phyloP scores from a whole-genome alignment of 2,329 filamentous ascomycete species.

The Onygena corvina region DNA sequence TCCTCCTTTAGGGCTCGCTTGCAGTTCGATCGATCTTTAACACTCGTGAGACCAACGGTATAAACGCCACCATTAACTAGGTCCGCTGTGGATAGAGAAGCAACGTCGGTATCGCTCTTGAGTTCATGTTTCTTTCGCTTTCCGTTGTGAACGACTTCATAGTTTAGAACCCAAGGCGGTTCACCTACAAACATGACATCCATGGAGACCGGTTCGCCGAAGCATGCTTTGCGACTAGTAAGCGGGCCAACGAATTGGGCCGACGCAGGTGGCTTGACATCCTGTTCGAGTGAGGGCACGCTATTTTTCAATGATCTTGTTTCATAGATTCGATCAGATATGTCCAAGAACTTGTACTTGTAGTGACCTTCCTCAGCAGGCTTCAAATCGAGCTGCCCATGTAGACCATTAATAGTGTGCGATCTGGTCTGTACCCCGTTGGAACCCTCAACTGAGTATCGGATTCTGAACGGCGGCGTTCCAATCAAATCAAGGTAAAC shows the following conservation, averaged over 20 bases:
- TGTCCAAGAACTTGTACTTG: slow-evolving; percentile 68
- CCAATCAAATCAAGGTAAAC: slow-evolving; percentile 84
- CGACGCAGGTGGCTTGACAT: slow-evolving; percentile 83
- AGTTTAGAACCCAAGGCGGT: slow-evolving; percentile 77
- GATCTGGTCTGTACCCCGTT: slow-evolving; percentile 45
- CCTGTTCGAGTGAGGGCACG: slow-evolving; percentile 61
- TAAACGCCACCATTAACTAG: slow-evolving; percentile 80
- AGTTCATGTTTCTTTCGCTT: slow-evolving; percentile 61
- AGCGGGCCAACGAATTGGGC: slow-evolving; percentile 53
- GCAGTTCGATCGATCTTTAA: slow-evolving; percentile 78
- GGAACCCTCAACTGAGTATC: slow-evolving; percentile 57
- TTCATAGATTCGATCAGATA: slow-evolving; percentile 73
- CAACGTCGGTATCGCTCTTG: slow-evolving; percentile 50
- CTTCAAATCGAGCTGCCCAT: slow-evolving; percentile 72
- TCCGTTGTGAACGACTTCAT: slow-evolving; percentile 82
- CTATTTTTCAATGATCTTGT: slow-evolving; percentile 50
- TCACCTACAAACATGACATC: slow-evolving; percentile 69
- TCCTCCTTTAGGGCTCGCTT: slow-evolving; percentile 77
- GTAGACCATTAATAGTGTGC: slow-evolving; percentile 54
- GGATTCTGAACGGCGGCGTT: slow-evolving; percentile 78
- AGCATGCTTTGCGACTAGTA: slow-evolving; percentile 54
- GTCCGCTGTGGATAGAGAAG: slow-evolving; percentile 62
- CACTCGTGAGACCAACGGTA: slow-evolving; percentile 67
- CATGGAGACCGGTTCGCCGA: slow-evolving; percentile 66
- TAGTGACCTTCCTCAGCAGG: slow-evolving; percentile 74